Conservation (phyloP, 345 rosid genomes). For the Gossypium herbaceum region DNA sequence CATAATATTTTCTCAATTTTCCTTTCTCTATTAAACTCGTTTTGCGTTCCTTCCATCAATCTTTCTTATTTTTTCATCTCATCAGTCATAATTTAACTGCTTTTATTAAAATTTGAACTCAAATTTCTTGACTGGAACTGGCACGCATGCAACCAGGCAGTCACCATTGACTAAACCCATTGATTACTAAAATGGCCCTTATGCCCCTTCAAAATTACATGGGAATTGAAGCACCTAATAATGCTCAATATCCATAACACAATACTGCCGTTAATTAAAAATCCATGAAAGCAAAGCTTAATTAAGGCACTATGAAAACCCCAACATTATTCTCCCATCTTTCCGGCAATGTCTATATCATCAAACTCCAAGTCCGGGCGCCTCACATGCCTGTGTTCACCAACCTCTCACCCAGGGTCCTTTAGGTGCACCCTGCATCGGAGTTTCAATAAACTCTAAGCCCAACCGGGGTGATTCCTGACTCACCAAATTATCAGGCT, state of each 20-base stretch:
- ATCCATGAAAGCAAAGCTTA: not conserved
- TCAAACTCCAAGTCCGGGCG: not conserved
- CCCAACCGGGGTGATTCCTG: not conserved
- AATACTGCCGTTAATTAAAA: not conserved
- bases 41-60: too few relatives aligned
- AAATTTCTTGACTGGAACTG: too few relatives aligned
- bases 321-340: not conserved
- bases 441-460: not conserved
- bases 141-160: not conserved
- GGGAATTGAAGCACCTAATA: not conserved
- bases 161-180: not conserved
- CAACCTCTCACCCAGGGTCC: not conserved
- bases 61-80: too few relatives aligned
- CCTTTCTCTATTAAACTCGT: too few relatives aligned
- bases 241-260: not conserved
- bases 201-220: not conserved
- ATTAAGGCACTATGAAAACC: too few relatives aligned
- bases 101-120: not conserved
- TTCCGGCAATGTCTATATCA: not conserved
- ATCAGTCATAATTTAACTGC: too few relatives aligned
- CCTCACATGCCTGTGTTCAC: not conserved
- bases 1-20: too few relatives aligned
- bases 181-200: not conserved
- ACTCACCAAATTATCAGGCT: not conserved
- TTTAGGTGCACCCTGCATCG: conserved; percentile 1